Percentiles rank a stretch among this genome's conserved stretches.
Evolutionary conservation across 2,329 filamentous ascomycete genomes (phyloP).

Genomic region (Colletotrichum echinochloae): DNA sequence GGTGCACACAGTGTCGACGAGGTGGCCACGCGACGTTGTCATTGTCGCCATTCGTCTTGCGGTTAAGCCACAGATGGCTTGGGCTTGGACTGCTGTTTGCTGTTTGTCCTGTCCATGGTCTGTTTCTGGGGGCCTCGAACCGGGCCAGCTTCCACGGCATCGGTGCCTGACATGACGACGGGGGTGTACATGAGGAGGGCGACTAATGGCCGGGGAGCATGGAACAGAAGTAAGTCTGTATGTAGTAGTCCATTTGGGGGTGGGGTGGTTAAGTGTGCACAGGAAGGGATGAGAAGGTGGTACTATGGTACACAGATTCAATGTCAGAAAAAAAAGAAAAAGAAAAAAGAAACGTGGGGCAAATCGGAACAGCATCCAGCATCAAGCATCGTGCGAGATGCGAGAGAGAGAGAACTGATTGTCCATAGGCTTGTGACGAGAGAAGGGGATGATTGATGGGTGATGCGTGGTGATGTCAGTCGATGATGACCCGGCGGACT

Average conservation of each 20-base stretch:
- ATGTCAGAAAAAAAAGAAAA: background rate
- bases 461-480: background rate
- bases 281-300: constrained; percentile 3
- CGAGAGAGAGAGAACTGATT: background rate
- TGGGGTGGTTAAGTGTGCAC: constrained; percentile 3
- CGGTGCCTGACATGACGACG: constrained; percentile 37
- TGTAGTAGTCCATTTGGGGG: background rate
- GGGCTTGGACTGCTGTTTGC: background rate
- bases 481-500: background rate
- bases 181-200: constrained; percentile 17
- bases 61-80: constrained; percentile 34
- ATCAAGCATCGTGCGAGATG: background rate
- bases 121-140: constrained; percentile 25
- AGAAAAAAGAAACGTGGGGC: background rate
- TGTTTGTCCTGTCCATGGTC: constrained; percentile 11
- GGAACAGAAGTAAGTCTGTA: constrained; percentile 4
- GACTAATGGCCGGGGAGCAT: constrained; percentile 2
- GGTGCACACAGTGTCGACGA: constrained; percentile 3
- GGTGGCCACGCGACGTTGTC: constrained; percentile 19
- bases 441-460: background rate
- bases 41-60: constrained; percentile 5
- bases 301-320: background rate
- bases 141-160: constrained; percentile 20
- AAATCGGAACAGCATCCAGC: constrained; percentile 9
- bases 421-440: too few relatives aligned